Percentiles rank a stretch among this genome's conserved stretches.
These are phyloP conservation scores for Carex myosuroides DNA, from an alignment of 176 grass and related monocot genomes.

Conservation along the genomic window DNA sequence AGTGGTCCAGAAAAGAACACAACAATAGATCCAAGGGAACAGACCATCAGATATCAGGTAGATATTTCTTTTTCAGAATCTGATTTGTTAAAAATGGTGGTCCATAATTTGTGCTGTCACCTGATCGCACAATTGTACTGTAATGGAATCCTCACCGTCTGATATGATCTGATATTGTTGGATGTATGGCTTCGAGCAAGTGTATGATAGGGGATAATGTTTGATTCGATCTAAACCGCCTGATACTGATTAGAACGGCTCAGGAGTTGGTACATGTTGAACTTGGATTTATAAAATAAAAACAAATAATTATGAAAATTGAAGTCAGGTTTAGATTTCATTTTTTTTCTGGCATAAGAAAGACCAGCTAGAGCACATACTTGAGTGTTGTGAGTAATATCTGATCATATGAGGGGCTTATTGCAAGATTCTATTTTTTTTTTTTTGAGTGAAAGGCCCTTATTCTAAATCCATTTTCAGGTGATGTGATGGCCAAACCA, in stretches of 20 bases:
- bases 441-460: too few relatives aligned
- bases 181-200: background rate
- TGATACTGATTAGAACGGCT: background rate
- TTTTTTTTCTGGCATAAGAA: background rate
- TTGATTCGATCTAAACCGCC: background rate
- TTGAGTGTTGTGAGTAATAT: background rate
- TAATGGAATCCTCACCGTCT: background rate
- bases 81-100: background rate
- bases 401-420: background rate
- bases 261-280: background rate
- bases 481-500: background rate
- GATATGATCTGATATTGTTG: background rate
- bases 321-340: background rate
- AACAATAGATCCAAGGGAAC: background rate
- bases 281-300: background rate
- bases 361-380: background rate
- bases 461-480: too few relatives aligned
- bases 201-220: background rate
- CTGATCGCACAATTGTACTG: background rate
- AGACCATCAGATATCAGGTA: background rate
- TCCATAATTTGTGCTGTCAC: background rate
- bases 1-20: background rate
- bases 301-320: background rate
- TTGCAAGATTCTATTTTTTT: background rate
- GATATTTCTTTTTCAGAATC: slow-evolving; percentile 8